phyloP scores from a whole-genome alignment of 2,329 filamentous ascomycete genomes.

The Aureobasidium sp. region DNA sequence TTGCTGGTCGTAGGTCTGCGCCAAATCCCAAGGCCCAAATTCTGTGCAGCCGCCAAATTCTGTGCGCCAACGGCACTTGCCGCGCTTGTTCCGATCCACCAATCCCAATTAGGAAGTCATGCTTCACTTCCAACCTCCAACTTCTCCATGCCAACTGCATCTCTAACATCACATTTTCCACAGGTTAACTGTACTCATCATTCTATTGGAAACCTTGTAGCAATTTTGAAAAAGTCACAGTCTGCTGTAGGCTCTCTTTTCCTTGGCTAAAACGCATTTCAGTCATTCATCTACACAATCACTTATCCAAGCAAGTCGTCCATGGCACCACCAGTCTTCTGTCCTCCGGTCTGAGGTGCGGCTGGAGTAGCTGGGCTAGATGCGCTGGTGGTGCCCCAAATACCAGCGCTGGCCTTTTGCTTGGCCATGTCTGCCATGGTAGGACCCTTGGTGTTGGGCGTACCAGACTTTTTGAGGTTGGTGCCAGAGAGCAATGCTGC shows the following conservation, averaged over 20 bases:
- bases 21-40: slow-evolving; percentile 1
- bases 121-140: background rate
- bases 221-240: slow-evolving; percentile 1
- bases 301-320: slow-evolving; percentile 42
- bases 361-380: slow-evolving; percentile 21
- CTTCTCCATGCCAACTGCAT: too few species aligned
- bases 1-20: slow-evolving; percentile 17
- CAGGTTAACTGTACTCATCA: background rate
- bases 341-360: background rate
- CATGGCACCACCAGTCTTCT: slow-evolving; percentile 26
- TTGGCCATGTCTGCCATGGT: slow-evolving; percentile 94
- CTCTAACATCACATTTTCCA: background rate
- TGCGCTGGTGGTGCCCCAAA: slow-evolving; percentile 71
- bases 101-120: background rate
- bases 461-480: slow-evolving; percentile 47
- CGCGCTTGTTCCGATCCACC: slow-evolving; percentile 1
- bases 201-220: background rate
- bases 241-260: slow-evolving; percentile 4
- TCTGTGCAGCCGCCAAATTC: slow-evolving; percentile 12
- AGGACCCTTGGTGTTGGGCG: slow-evolving; percentile 57
- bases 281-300: slow-evolving; percentile 1
- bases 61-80: slow-evolving; percentile 9
- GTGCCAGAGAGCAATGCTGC: slow-evolving; percentile 71
- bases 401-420: slow-evolving; percentile 88
- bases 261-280: slow-evolving; percentile 2